Conservation (phyloP, 306 rosid species). For the Clitoria ternatea region DNA sequence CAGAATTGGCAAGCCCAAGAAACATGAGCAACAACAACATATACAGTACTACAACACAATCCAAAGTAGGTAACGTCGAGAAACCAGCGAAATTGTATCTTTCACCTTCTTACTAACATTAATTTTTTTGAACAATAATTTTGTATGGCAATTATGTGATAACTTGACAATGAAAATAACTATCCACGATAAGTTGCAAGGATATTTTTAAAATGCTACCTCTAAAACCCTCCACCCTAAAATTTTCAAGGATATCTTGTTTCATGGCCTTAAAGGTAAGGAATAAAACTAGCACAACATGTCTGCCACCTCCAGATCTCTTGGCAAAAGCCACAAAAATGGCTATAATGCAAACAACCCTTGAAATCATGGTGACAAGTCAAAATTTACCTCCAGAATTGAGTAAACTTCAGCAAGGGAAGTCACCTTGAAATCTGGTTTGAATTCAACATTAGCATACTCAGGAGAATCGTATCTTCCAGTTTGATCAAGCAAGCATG, state of each 20-base stretch:
- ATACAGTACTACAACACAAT: not conserved
- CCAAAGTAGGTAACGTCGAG: not conserved
- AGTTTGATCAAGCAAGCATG: constrained; percentile 84
- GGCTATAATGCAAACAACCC: not conserved
- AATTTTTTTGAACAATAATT: not conserved
- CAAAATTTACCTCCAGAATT: constrained; percentile 60
- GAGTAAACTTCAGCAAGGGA: constrained; percentile 62
- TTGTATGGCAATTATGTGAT: not conserved
- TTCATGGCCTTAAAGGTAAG: constrained; percentile 4
- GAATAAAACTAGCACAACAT: constrained; percentile 12
- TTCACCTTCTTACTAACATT: not conserved
- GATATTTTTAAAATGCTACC: not conserved
- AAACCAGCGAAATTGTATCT: not conserved
- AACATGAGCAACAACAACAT: not conserved
- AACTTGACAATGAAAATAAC: constrained; percentile 13
- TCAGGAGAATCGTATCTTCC: constrained; percentile 66
- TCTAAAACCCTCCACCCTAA: constrained; percentile 14
- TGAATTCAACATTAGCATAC: constrained; percentile 37
- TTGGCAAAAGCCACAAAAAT: constrained; percentile 12
- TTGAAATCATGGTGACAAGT: constrained; percentile 53
- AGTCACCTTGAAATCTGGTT: constrained; percentile 86
- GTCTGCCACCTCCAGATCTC: not conserved
- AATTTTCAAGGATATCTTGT: not conserved
- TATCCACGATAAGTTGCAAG: constrained; percentile 1
- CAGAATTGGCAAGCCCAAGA: constrained; percentile 1